Percentiles rank a stretch among this genome's conserved stretches.
Evolutionary conservation across 352 stramenopile genomes (phyloP).

Genomic region (Phytophthora sp.): DNA sequence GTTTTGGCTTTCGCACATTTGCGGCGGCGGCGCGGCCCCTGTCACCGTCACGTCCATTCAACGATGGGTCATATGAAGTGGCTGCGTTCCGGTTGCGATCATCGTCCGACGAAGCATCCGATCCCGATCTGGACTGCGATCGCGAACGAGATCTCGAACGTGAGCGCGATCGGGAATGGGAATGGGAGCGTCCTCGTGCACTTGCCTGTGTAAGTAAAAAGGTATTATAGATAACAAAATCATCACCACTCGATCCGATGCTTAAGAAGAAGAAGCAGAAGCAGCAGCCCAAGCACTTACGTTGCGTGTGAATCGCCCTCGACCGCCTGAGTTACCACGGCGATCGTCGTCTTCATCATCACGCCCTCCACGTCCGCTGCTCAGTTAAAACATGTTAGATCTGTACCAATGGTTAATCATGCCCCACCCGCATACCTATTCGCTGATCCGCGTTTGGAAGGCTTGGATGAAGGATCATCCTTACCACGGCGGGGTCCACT

Average conservation of each 20-base stretch:
- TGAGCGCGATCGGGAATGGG: constrained; percentile 48
- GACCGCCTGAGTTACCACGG: constrained; percentile 23
- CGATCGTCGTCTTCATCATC: constrained; percentile 71
- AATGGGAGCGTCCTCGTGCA: constrained; percentile 47
- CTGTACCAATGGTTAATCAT: neutral
- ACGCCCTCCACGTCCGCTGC: constrained; percentile 40
- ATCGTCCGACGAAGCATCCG: constrained; percentile 70
- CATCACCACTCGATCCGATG: constrained; percentile 10
- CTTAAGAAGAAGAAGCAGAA: neutral
- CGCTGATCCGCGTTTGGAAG: constrained; percentile 38
- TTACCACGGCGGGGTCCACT: constrained; percentile 37
- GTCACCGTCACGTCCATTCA: constrained; percentile 18
- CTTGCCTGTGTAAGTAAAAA: constrained; percentile 33
- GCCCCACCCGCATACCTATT: constrained; percentile 6
- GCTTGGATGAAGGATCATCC: constrained; percentile 39
- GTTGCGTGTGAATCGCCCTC: constrained; percentile 39
- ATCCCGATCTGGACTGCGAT: constrained; percentile 63
- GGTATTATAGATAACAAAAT: neutral
- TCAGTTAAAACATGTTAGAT: constrained; percentile 7
- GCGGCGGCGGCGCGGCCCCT: constrained; percentile 40
- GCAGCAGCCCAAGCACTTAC: constrained; percentile 34
- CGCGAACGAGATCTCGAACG: constrained; percentile 55
- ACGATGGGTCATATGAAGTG: constrained; percentile 64
- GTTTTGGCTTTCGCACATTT: constrained; percentile 70
- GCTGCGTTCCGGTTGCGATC: constrained; percentile 65